Evolutionary conservation across 2,329 filamentous ascomycete species (phyloP), one percentile per base, ranked within the genome.

Genomic region (Neofusicoccum parvum): DNA sequence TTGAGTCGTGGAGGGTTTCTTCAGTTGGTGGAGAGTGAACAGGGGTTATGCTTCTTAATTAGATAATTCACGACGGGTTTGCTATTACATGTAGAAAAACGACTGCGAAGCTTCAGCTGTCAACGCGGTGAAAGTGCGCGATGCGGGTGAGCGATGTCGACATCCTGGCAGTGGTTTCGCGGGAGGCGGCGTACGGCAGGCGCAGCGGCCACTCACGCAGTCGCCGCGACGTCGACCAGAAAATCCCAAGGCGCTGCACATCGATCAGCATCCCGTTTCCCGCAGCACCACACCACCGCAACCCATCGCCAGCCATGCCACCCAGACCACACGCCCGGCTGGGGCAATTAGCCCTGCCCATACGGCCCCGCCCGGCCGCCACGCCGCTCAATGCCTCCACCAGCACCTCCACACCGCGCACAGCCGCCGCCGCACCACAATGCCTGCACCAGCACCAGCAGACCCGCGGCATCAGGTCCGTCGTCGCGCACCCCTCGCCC

Each of bases 131-230:
- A 23, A 11, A 41, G 7, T 23, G 46, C 20, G 11, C 20, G 10
- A 20, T 37, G 15, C n/a, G 4, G 20, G 4, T 27, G 51, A 11
- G 2, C 3, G 34, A 12, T 17, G 51, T 9, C 2, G 17, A 6
- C n/a, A 12, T 32, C 2, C 12, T 17, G 39, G 54, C 54, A 32
- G 34, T 39, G 39, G 45, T 14, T 45, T 46, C 20, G 43, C 4
- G 12, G 43, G n/a, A 27, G 11, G 43, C 17, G 12, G 27, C 27
- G 46, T 54, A 65, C 63, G 63, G 63, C 7, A 17, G 43, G 43
- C 63, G 45, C 23, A 58, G 63, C 63, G 63, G 63, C 63, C 63
- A 65, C 34, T 34, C 34, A 45, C 53, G 63, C 63, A 65, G 34
- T 20, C 14, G 41, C 53, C 63, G 63, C 51, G 34, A 58, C 53